These are phyloP conservation scores for Mortierella sp. DNA, from an alignment of 371 early-diverging fungal species.

Conservation along the genomic window DNA sequence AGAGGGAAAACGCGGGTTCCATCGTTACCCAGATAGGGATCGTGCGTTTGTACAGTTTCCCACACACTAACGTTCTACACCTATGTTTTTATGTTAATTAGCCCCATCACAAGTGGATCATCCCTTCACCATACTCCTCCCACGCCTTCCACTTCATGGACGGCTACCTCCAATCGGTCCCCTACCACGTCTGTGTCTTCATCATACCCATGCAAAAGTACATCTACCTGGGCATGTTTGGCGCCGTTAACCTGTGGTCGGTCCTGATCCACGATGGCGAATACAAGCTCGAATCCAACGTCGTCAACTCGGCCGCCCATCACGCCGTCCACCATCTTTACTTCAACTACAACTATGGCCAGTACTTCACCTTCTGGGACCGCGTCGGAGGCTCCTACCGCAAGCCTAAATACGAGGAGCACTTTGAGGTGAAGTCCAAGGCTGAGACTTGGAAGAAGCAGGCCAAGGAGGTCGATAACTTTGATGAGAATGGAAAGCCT, in stretches of 20 bases:
- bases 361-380: constrained; percentile 95
- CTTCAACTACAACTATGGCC: constrained; percentile 98
- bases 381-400: constrained; percentile 81
- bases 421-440: constrained; percentile 72
- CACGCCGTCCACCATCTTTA: constrained; percentile 97
- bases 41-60: background rate
- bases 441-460: constrained; percentile 78
- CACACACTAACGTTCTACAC: background rate
- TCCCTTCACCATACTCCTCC: constrained; percentile 96
- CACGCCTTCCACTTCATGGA: constrained; percentile 97
- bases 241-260: constrained; percentile 96
- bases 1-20: background rate
- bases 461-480: constrained; percentile 73
- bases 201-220: constrained; percentile 92
- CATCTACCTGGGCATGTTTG: constrained; percentile 87
- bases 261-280: constrained; percentile 97
- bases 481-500: constrained; percentile 64
- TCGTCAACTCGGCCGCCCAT: constrained; percentile 90
- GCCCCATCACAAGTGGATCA: constrained; percentile 84
- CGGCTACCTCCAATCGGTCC: constrained; percentile 93
- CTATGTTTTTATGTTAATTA: constrained; percentile 2
- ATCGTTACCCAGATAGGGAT: background rate
- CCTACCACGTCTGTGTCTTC: constrained; percentile 94
- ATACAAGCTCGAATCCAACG: constrained; percentile 27
- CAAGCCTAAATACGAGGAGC: constrained; percentile 73